These are phyloP conservation scores for Maudiozyma turicensis DNA, from an alignment of 805 yeast genomes.

Conservation along the genomic window DNA sequence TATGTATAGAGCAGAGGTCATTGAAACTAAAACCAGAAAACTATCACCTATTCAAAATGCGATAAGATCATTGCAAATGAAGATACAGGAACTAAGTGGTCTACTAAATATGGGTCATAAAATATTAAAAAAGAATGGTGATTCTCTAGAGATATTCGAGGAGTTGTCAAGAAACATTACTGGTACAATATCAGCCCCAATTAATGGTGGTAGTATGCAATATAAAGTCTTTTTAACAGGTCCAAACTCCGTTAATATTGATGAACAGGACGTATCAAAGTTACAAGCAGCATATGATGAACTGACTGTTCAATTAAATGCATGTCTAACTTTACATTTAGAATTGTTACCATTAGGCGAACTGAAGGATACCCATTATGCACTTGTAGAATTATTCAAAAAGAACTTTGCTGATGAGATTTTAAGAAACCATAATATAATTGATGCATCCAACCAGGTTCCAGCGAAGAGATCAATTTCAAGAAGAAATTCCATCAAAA, in stretches of 20 bases:
- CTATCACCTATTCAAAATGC: slow-evolving; percentile 85
- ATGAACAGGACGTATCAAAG: slow-evolving; percentile 22
- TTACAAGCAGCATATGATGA: slow-evolving; percentile 48
- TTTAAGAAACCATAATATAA: slow-evolving; percentile 22
- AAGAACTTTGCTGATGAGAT: slow-evolving; percentile 65
- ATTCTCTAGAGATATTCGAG: slow-evolving; percentile 40
- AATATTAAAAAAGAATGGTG: slow-evolving; percentile 43
- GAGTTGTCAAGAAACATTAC: slow-evolving; percentile 62
- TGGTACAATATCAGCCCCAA: slow-evolving; percentile 88
- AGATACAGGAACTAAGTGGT: slow-evolving; percentile 63
- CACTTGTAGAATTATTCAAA: slow-evolving; percentile 51
- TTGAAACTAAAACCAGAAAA: slow-evolving; percentile 36
- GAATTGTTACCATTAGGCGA: slow-evolving; percentile 42
- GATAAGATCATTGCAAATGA: slow-evolving; percentile 50
- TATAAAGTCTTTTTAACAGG: slow-evolving; percentile 55
- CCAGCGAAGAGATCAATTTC: not conserved
- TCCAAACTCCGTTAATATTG: slow-evolving; percentile 24
- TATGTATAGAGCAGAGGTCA: slow-evolving; percentile 75
- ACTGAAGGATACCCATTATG: slow-evolving; percentile 56
- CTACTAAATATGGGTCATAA: slow-evolving; percentile 51
- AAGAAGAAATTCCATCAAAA: not conserved
- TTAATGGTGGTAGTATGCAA: slow-evolving; percentile 85
- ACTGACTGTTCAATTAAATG: slow-evolving; percentile 51
- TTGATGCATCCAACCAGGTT: slow-evolving; percentile 5
- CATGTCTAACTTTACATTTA: slow-evolving; percentile 63